Percentiles rank a stretch among this genome's conserved stretches.
These are phyloP conservation scores for Apiospora hydei DNA, from an alignment of 2,329 filamentous ascomycete species.

Conservation along the genomic window DNA sequence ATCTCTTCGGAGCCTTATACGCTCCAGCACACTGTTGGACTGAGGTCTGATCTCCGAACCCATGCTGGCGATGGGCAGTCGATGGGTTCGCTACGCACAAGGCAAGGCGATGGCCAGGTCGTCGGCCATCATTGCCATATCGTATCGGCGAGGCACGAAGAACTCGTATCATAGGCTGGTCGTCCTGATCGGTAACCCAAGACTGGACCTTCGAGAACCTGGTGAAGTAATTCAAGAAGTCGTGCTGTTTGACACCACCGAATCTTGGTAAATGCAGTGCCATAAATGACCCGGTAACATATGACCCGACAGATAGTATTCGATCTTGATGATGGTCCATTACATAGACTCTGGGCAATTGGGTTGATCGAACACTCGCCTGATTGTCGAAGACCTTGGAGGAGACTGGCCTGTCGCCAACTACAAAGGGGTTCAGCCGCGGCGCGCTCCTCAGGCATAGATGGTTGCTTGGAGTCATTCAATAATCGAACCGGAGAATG, in stretches of 20 bases:
- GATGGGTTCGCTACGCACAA: conserved; percentile 36
- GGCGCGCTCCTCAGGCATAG: not conserved
- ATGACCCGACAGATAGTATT: conserved; percentile 25
- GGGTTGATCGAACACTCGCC: not conserved
- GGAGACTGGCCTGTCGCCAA: not conserved
- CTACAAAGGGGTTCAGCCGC: not conserved
- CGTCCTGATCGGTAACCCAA: conserved; percentile 33
- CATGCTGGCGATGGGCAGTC: conserved; percentile 27
- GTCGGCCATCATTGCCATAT: conserved; percentile 41
- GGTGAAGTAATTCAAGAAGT: conserved; percentile 37
- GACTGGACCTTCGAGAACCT: conserved; percentile 36
- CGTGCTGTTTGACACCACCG: conserved; percentile 34
- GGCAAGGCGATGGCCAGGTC: conserved; percentile 41
- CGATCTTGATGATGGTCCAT: not conserved
- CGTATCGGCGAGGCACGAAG: conserved; percentile 37
- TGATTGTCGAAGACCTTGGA: not conserved
- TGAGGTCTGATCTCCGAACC: conserved; percentile 36
- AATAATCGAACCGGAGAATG: not conserved
- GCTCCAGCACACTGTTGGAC: conserved; percentile 28
- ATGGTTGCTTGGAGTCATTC: not conserved
- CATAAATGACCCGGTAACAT: conserved; percentile 37
- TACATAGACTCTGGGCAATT: not conserved
- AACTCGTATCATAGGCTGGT: conserved; percentile 36
- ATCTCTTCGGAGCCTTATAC: not conserved
- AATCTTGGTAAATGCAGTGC: conserved; percentile 32